These are phyloP conservation scores for Leccinum incarnatum DNA, from an alignment of 768 basidiomycete genomes.

Conservation along the genomic window DNA sequence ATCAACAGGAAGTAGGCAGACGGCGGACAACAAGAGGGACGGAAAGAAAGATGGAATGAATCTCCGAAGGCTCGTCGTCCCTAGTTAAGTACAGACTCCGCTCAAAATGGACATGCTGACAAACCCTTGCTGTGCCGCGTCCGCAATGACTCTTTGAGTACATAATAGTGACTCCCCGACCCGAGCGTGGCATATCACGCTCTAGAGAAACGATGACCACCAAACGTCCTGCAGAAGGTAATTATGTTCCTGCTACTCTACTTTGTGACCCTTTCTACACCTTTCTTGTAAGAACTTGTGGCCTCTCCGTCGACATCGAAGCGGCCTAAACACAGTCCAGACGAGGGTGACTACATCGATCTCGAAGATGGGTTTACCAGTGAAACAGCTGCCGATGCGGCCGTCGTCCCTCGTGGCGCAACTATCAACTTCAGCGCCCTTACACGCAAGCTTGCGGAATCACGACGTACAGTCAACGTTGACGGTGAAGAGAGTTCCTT, in stretches of 20 bases:
- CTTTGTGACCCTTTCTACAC: background rate
- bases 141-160: background rate
- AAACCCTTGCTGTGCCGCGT: conserved; percentile 7
- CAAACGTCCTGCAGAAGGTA: conserved; percentile 43
- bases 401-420: conserved; percentile 62
- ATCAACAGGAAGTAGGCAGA: conserved; percentile 34
- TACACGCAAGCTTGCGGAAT: conserved; percentile 73
- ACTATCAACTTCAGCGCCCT: conserved; percentile 89
- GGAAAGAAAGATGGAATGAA: conserved; percentile 30
- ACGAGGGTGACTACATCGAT: conserved; percentile 58
- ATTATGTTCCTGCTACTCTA: background rate
- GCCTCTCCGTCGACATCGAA: conserved; percentile 33
- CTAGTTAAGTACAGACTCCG: conserved; percentile 31
- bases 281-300: conserved; percentile 18
- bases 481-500: conserved; percentile 49
- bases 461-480: conserved; percentile 43
- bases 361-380: conserved; percentile 52
- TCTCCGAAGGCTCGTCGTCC: conserved; percentile 29
- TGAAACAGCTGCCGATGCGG: conserved; percentile 32
- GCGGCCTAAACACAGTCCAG: conserved; percentile 42
- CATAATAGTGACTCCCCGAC: background rate
- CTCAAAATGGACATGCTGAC: conserved; percentile 33
- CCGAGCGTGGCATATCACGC: background rate
- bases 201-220: conserved; percentile 29
- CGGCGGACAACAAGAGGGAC: conserved; percentile 11